These are phyloP conservation scores for Drechslerella coelobrocha DNA, from an alignment of 2,329 filamentous ascomycete species.

Conservation along the genomic window DNA sequence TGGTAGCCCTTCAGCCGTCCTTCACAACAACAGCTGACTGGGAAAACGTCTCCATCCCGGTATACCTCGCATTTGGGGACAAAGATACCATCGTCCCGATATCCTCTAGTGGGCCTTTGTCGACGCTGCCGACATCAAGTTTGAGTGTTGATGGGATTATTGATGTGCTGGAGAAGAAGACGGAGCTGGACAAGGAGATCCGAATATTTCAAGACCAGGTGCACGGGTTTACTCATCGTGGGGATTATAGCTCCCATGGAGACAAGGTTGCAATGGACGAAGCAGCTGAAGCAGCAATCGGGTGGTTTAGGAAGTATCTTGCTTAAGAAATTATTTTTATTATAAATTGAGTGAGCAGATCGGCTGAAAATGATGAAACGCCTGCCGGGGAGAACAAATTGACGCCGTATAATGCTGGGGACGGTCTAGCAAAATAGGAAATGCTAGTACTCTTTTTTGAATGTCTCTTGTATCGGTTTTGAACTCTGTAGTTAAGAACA, in stretches of 20 bases:
- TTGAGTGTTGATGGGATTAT: conserved; percentile 34
- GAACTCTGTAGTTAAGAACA: conserved; percentile 67
- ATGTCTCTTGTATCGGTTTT: conserved; percentile 84
- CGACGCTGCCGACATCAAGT: conserved; percentile 9
- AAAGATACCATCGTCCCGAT: conserved; percentile 33
- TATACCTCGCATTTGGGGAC: conserved; percentile 37
- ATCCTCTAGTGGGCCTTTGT: conserved; percentile 4
- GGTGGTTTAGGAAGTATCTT: conserved; percentile 45
- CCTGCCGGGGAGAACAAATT: conserved; percentile 11
- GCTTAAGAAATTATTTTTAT: conserved; percentile 2
- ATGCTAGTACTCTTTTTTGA: conserved; percentile 69
- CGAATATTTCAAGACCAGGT: conserved; percentile 39
- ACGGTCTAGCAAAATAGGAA: conserved; percentile 29
- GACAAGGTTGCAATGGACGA: conserved; percentile 45
- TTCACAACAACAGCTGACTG: conserved; percentile 24
- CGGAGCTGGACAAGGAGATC: conserved; percentile 34
- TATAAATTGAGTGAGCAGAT: background rate
- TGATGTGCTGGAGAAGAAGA: conserved; percentile 37
- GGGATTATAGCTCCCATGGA: conserved; percentile 34
- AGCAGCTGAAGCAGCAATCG: conserved; percentile 30
- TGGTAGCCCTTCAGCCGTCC: conserved; percentile 38
- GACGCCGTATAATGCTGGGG: conserved; percentile 29
- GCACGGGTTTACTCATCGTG: conserved; percentile 47
- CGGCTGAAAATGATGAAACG: conserved; percentile 21
- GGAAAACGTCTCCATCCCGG: conserved; percentile 26